Evolutionary conservation across 768 basidiomycete species (phyloP).

Genomic region (Leccinum rimulosum): DNA sequence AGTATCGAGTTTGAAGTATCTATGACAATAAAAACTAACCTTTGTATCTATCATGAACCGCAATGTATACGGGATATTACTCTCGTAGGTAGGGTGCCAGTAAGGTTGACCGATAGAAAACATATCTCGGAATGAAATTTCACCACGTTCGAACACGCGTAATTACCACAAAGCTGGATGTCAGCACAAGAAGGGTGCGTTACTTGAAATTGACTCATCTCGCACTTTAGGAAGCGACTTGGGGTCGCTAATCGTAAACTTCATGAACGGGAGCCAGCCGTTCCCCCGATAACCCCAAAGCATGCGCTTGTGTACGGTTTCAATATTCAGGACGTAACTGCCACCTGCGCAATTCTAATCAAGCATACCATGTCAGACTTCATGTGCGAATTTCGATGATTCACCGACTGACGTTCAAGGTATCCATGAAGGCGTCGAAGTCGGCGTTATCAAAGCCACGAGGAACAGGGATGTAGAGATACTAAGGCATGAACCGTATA

Average conservation of each 20-base stretch:
- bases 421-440: conserved; percentile 55
- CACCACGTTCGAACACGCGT: conserved; percentile 73
- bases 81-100: conserved; percentile 71
- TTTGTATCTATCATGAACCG: conserved; percentile 99
- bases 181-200: conserved; percentile 10
- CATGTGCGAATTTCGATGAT: neutral
- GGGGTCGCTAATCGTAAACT: conserved; percentile 72
- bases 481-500: conserved; percentile 73
- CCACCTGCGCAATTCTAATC: conserved; percentile 28
- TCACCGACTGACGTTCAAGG: conserved; percentile 66
- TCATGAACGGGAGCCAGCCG: conserved; percentile 76
- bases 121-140: conserved; percentile 62
- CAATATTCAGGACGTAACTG: conserved; percentile 47
- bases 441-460: conserved; percentile 77
- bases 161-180: conserved; percentile 24
- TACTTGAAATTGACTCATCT: conserved; percentile 62
- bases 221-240: conserved; percentile 81
- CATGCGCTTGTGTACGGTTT: conserved; percentile 63
- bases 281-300: conserved; percentile 92
- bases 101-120: conserved; percentile 47
- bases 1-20: neutral
- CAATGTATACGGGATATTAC: conserved; percentile 87
- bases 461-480: conserved; percentile 90
- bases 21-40: conserved; percentile 39
- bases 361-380: conserved; percentile 1